A percentile compares a stretch with the other conserved stretches of the same genome.
phyloP scores from a whole-genome alignment of 2,329 filamentous ascomycete species.

The Penicillium sp. region DNA sequence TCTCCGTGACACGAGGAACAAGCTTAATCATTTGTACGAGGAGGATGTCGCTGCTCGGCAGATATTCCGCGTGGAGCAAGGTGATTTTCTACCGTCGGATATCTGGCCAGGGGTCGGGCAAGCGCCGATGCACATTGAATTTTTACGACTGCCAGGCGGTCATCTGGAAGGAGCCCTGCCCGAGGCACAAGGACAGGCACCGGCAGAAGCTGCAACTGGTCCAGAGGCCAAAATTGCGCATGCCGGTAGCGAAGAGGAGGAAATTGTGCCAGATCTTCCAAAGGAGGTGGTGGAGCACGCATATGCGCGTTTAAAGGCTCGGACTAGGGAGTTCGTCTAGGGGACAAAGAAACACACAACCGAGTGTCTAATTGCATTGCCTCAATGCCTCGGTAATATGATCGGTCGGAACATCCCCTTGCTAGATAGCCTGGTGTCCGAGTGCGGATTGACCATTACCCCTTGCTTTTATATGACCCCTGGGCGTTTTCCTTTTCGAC shows the following conservation, averaged over 20 bases:
- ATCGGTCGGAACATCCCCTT: background rate
- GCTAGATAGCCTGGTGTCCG: background rate
- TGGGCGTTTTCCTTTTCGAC: background rate
- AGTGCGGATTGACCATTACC: background rate
- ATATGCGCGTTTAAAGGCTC: constrained; percentile 39
- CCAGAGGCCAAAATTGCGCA: constrained; percentile 5
- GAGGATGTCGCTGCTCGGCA: constrained; percentile 73
- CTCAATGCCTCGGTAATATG: background rate
- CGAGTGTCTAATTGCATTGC: background rate
- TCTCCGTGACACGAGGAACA: constrained; percentile 74
- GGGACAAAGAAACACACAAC: background rate
- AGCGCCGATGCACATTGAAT: constrained; percentile 53
- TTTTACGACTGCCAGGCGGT: constrained; percentile 37
- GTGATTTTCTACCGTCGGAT: constrained; percentile 82
- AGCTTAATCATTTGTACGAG: constrained; percentile 72
- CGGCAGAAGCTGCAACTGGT: constrained; percentile 1
- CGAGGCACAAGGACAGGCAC: constrained; percentile 5
- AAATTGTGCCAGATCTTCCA: constrained; percentile 45
- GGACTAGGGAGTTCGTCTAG: constrained; percentile 22
- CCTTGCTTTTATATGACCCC: background rate
- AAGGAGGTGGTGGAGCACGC: constrained; percentile 45
- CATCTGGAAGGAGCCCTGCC: constrained; percentile 27
- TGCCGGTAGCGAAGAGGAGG: constrained; percentile 26
- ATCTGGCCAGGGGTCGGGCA: constrained; percentile 75
- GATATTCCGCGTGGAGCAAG: constrained; percentile 76